Base-by-base conservation (phyloP, 129 eudicot genomes). In the Rutidosis leptorrhynchoides region DNA sequence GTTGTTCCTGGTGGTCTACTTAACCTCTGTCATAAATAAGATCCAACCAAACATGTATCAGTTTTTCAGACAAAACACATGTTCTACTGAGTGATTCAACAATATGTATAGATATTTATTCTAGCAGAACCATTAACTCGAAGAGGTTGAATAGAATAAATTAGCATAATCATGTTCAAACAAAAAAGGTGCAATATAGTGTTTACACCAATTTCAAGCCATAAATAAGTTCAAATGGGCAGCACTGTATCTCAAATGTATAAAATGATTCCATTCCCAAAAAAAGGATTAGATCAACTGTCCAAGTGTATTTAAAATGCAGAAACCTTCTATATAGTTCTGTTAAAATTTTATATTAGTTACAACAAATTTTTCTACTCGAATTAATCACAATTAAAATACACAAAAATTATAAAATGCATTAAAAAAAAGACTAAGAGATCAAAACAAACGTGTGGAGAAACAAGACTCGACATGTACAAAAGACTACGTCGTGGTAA, bases 1-100 rank as follows among this genome's bases (percentile, higher is more conserved):
- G 93, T 71, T 78, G 90, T 79, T 74, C 96, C 97, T 46, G 82
- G 90, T 20, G 83, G 84, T 55, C 96, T 96, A 77, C 86, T 78
- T 75, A 87, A 65, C 83, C 97, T 85, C 97, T 91, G 90, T 65
- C 32, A 40, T 29, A 5, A 29, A 17, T 3, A 68, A 56, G 32
- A 27, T 29, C 17, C 30, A 54, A 33, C 9, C 37, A 1, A 32
- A 11, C 6, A 56, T 14, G 33, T 12, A 28, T 65, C 20, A 26
- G 0, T 3, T 11, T 32, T 67, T 52, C 54, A 51, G 28, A 49
- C 61, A 66, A 15, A 11, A 17, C 1, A 14, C 46, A 12, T 12
- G 46, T 40, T 40, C 3, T 40, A 40, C n/a, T 1, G 3, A 11
- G 46, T 16, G 3, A 40, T 12, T 12, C 3, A 37, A 9, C n/a